phyloP scores from a whole-genome alignment of 164 flowering plant species.

The Vitis cinerea region DNA sequence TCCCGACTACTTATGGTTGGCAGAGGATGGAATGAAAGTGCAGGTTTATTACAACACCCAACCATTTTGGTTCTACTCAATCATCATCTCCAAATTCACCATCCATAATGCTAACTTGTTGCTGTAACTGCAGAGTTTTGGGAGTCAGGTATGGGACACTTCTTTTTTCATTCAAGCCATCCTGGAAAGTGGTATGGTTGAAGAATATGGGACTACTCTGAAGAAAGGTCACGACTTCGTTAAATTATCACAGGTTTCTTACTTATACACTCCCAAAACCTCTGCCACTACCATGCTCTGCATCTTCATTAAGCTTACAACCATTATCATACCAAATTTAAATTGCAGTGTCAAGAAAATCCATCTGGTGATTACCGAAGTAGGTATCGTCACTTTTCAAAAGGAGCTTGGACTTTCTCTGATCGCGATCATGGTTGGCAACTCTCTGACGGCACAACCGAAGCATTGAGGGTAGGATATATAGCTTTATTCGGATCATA shows the following conservation, averaged over 20 bases:
- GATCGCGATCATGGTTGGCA: constrained; percentile 70
- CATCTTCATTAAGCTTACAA: too few species aligned
- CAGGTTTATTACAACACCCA: constrained; percentile 16
- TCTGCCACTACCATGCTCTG: neutral
- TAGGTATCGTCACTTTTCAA: constrained; percentile 57
- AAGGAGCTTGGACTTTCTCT: constrained; percentile 66
- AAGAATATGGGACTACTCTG: constrained; percentile 29
- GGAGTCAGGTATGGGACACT: constrained; percentile 42
- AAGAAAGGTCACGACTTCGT: constrained; percentile 37
- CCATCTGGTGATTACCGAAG: constrained; percentile 51
- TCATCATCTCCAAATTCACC: too few species aligned
- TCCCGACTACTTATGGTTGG: constrained; percentile 50
- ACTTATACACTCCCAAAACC: too few species aligned
- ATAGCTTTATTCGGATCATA: neutral
- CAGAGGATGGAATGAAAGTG: constrained; percentile 57
- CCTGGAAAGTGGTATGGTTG: constrained; percentile 25
- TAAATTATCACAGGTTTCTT: constrained; percentile 35
- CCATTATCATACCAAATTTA: neutral
- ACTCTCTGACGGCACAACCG: constrained; percentile 67
- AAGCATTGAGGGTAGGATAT: constrained; percentile 46
- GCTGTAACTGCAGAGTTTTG: constrained; percentile 38
- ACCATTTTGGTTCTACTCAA: neutral
- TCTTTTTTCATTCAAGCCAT: constrained; percentile 37
- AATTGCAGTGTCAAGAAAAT: constrained; percentile 37
- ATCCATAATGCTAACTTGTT: constrained; percentile 11